phyloP scores from a whole-genome alignment of 805 yeast species.

The Ogataea siamensis region DNA sequence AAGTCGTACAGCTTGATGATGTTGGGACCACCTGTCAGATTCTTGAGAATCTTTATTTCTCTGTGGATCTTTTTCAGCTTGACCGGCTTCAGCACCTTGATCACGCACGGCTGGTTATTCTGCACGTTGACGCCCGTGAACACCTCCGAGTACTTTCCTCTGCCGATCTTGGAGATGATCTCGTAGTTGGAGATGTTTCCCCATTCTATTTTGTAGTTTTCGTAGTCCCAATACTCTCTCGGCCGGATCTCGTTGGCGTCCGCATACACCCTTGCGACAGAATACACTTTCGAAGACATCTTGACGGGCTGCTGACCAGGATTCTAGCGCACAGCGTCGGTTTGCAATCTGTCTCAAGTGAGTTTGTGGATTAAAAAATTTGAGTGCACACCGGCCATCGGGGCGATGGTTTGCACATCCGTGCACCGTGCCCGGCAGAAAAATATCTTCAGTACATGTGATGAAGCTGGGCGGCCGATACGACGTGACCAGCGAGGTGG shows the following conservation, averaged over 20 bases:
- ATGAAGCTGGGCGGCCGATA: constrained; percentile 3
- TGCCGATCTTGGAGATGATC: constrained; percentile 77
- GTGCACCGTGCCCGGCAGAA: constrained; percentile 5
- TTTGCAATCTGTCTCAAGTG: not conserved
- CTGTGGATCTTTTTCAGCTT: constrained; percentile 89
- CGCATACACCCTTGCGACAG: constrained; percentile 66
- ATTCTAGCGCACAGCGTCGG: not conserved
- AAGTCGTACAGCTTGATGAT: constrained; percentile 73
- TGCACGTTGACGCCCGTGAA: constrained; percentile 75
- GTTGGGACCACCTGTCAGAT: constrained; percentile 80
- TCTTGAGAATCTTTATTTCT: constrained; percentile 83
- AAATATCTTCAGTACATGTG: not conserved
- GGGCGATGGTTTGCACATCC: constrained; percentile 4
- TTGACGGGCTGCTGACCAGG: constrained; percentile 3
- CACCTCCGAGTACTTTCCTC: constrained; percentile 94
- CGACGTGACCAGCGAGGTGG: constrained; percentile 4
- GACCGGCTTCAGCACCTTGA: constrained; percentile 91
- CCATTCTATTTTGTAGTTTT: constrained; percentile 72
- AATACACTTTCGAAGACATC: constrained; percentile 26
- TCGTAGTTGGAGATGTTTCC: constrained; percentile 84
- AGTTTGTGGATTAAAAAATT: constrained; percentile 11
- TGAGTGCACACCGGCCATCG: constrained; percentile 4
- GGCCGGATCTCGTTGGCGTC: constrained; percentile 77
- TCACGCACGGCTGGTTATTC: constrained; percentile 67
- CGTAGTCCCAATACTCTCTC: constrained; percentile 81